Evolutionary conservation across 2,329 filamentous ascomycete genomes (phyloP).

Genomic region (Fusarium setosum): DNA sequence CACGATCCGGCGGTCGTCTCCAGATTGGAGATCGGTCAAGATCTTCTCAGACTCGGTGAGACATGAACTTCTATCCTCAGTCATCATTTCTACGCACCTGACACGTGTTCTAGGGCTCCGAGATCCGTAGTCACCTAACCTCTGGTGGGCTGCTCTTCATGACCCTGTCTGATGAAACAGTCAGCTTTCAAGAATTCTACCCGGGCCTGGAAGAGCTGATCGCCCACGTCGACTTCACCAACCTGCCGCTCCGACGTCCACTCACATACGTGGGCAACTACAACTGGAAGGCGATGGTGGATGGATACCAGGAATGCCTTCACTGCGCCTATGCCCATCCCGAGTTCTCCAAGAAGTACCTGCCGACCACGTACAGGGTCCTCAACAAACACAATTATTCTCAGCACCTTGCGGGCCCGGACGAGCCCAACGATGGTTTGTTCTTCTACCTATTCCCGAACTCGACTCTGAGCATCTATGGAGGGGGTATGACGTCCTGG

Average conservation of each 20-base stretch:
- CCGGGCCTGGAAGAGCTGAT: constrained; percentile 61
- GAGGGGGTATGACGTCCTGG: constrained; percentile 68
- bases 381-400: constrained; percentile 66
- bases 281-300: constrained; percentile 51
- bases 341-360: constrained; percentile 65
- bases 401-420: constrained; percentile 65
- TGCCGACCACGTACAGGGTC: constrained; percentile 65
- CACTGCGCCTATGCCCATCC: constrained; percentile 70
- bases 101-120: constrained; percentile 8
- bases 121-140: constrained; percentile 50
- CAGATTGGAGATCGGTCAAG: not conserved
- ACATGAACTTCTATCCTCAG: no score
- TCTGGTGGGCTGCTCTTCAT: constrained; percentile 64
- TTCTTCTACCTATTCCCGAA: constrained; percentile 69
- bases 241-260: constrained; percentile 61
- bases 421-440: constrained; percentile 63
- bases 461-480: constrained; percentile 67
- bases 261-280: constrained; percentile 67
- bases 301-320: constrained; percentile 58
- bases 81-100: no score
- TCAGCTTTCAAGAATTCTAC: constrained; percentile 65
- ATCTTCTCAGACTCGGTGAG: not conserved
- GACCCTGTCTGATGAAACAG: constrained; percentile 58
- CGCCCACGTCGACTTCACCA: constrained; percentile 63
- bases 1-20: not conserved